These are phyloP conservation scores for Hsuehochloa calcarea DNA, from an alignment of 176 grass and related monocot species.

Conservation along the genomic window DNA sequence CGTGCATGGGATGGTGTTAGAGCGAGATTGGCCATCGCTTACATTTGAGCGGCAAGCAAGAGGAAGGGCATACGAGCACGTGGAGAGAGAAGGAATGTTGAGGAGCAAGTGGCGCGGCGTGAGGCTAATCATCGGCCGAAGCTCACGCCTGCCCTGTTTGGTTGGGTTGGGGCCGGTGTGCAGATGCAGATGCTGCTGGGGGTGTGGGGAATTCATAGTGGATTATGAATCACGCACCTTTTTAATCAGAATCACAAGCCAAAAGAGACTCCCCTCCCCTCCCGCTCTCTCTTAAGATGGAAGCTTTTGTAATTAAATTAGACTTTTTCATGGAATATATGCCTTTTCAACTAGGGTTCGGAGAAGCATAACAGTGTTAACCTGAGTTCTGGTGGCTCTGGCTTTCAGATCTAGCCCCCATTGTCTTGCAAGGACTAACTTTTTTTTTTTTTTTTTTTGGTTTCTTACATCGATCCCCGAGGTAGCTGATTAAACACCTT, in stretches of 20 bases:
- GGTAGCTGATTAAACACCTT: not conserved
- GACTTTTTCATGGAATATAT: conserved; percentile 14
- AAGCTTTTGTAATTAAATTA: not conserved
- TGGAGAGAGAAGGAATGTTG: not conserved
- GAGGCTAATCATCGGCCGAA: conserved; percentile 47
- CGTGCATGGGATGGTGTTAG: too few relatives aligned
- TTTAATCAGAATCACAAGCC: conserved; percentile 29
- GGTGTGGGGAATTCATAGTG: not conserved
- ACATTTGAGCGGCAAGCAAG: too few relatives aligned
- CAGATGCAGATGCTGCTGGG: too few relatives aligned
- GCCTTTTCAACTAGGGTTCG: not conserved
- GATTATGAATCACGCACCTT: not conserved
- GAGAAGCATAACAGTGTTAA: too few relatives aligned
- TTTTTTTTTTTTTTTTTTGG: too few relatives aligned
- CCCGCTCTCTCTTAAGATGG: not conserved
- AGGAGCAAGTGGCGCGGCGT: not conserved
- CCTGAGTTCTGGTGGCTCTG: not conserved
- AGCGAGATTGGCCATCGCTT: too few relatives aligned
- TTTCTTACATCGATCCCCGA: not conserved
- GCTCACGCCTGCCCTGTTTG: conserved; percentile 39
- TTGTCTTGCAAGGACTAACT: not conserved
- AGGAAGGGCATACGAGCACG: too few relatives aligned
- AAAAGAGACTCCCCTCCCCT: too few relatives aligned
- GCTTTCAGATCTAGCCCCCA: not conserved
- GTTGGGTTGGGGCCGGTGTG: too few relatives aligned